A percentile compares a stretch with the other conserved stretches of the same genome.
Conservation (phyloP, 495 filamentous ascomycete genomes). For the Hypoxylon trugodes region DNA sequence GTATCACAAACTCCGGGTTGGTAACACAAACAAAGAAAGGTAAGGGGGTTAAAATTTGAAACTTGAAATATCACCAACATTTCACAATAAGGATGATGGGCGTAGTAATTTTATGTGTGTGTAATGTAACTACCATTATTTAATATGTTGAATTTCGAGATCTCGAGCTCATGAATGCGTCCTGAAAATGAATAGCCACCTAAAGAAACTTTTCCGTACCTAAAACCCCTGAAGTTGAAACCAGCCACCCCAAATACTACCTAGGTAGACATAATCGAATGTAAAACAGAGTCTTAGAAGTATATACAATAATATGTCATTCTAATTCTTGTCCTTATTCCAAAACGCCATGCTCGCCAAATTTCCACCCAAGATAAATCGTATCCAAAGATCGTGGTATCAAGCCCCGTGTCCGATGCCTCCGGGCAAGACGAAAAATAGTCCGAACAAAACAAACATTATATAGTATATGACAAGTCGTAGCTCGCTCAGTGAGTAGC, state of each 20-base stretch:
- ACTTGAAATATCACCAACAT: too few relatives aligned
- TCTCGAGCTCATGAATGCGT: background rate
- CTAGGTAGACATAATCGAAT: background rate
- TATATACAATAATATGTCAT: constrained; percentile 4
- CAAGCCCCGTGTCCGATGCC: background rate
- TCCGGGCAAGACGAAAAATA: background rate
- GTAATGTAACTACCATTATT: constrained; percentile 11
- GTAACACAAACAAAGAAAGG: too few relatives aligned
- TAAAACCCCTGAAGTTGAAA: background rate
- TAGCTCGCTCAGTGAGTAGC: constrained; percentile 18
- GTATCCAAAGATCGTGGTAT: constrained; percentile 8
- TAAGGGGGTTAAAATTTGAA: too few relatives aligned
- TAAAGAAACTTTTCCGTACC: background rate
- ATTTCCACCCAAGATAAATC: background rate
- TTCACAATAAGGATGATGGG: too few relatives aligned
- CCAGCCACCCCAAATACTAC: background rate
- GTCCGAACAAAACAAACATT: background rate
- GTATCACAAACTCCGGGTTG: too few relatives aligned
- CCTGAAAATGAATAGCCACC: background rate
- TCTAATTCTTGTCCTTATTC: background rate
- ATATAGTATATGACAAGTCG: background rate
- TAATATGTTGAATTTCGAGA: constrained; percentile 3
- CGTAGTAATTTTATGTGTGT: too few relatives aligned
- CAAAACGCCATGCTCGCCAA: constrained; percentile 27
- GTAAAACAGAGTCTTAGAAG: background rate